Conservation (phyloP, 139 green algal genomes). For the Chlorella sp. region DNA sequence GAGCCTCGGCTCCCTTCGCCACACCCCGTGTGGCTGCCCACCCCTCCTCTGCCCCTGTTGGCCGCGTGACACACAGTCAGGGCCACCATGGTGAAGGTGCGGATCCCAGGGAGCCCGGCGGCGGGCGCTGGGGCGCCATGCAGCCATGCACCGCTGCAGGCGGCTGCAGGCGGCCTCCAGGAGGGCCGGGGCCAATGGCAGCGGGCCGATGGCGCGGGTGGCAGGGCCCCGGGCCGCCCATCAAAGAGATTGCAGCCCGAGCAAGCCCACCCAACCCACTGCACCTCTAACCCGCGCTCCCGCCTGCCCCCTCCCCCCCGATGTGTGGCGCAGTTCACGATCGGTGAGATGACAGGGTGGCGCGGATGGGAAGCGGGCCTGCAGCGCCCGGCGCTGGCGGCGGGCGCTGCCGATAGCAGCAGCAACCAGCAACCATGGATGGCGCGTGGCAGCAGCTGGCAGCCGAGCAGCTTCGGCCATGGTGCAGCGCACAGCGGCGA, state of each 20-base stretch:
- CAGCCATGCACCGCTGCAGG: not conserved
- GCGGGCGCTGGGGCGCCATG: not conserved
- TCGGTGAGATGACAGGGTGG: slow-evolving; percentile 5
- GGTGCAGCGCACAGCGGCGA: not conserved
- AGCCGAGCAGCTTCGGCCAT: not conserved
- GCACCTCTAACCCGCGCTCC: not conserved
- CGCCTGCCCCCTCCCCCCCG: not conserved
- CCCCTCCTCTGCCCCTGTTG: slow-evolving; percentile 1
- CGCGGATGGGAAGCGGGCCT: not conserved
- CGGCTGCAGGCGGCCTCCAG: too few relatives aligned
- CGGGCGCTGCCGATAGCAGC: not conserved
- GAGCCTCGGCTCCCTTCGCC: not conserved
- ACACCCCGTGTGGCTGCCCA: not conserved
- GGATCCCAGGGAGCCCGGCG: not conserved
- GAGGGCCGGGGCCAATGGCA: too few relatives aligned
- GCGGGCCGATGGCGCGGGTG: too few relatives aligned
- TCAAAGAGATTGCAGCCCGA: too few relatives aligned
- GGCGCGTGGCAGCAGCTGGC: not conserved
- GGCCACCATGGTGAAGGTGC: slow-evolving; percentile 2
- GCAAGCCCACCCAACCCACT: too few relatives aligned
- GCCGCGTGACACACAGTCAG: not conserved
- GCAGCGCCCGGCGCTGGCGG: not conserved
- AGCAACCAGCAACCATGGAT: too few relatives aligned
- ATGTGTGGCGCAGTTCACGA: slow-evolving; percentile 26
- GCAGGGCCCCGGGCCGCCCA: too few relatives aligned